Percentiles rank a stretch among this genome's conserved stretches.
These are phyloP conservation scores for Massarina eburnea DNA, from an alignment of 2,329 filamentous ascomycete species.

Conservation along the genomic window DNA sequence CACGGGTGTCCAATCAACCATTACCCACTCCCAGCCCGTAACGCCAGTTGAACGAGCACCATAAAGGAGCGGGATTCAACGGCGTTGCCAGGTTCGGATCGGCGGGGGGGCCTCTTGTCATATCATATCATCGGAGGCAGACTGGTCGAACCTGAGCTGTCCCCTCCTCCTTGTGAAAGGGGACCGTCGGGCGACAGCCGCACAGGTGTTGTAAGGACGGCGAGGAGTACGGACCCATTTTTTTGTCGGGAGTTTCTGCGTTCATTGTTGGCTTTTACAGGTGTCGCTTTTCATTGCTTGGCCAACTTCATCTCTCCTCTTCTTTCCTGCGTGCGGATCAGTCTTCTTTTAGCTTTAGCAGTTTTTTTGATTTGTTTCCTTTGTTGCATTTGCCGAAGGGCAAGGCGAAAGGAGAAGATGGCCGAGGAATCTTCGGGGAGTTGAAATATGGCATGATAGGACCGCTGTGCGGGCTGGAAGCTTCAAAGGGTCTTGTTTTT, in stretches of 20 bases:
- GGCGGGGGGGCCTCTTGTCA: conserved; percentile 9
- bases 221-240: not conserved
- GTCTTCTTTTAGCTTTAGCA: not conserved
- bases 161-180: not conserved
- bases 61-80: conserved; percentile 29
- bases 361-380: not conserved
- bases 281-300: conserved; percentile 1
- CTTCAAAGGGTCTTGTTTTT: conserved; percentile 17
- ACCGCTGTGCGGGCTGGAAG: conserved; percentile 38
- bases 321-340: conserved; percentile 1
- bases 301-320: not conserved
- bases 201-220: not conserved
- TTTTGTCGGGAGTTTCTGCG: not conserved
- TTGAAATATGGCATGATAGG: conserved; percentile 14
- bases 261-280: not conserved
- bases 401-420: not conserved
- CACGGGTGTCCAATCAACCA: conserved; percentile 22
- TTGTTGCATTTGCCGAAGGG: not conserved
- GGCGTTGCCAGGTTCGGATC: conserved; percentile 38
- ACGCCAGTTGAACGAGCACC: conserved; percentile 42
- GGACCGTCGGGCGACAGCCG: not conserved
- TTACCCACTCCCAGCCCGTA: conserved; percentile 25
- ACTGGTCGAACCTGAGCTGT: not conserved
- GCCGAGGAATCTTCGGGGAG: conserved; percentile 11
- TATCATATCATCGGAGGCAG: not conserved